phyloP scores from a whole-genome alignment of 371 early-diverging fungal genomes.

The Haplosporangium sp. region DNA sequence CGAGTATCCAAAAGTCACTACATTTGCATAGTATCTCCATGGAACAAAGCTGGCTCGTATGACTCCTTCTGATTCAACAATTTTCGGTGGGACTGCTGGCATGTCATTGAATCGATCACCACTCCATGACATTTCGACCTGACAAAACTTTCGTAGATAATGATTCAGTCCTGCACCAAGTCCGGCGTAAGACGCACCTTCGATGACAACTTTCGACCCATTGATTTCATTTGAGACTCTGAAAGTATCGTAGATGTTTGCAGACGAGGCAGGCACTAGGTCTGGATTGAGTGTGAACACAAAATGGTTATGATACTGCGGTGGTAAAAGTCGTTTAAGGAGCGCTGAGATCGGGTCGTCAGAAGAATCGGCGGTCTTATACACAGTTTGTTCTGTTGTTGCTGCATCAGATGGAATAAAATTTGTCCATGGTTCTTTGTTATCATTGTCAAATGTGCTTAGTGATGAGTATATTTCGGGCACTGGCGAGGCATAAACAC shows the following conservation, averaged over 20 bases:
- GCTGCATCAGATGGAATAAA: neutral
- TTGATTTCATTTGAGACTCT: constrained; percentile 19
- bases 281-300: constrained; percentile 24
- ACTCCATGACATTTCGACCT: constrained; percentile 54
- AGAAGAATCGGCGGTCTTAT: neutral
- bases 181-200: constrained; percentile 26
- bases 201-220: constrained; percentile 11
- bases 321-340: constrained; percentile 33
- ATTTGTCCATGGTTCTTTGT: too few species aligned
- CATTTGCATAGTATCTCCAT: constrained; percentile 55
- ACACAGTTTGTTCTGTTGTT: neutral
- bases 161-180: constrained; percentile 51
- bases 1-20: constrained; percentile 54
- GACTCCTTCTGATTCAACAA: neutral
- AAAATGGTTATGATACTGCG: constrained; percentile 31
- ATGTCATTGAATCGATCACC: constrained; percentile 43
- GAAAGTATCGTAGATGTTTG: constrained; percentile 48
- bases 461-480: too few species aligned
- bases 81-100: constrained; percentile 26
- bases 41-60: constrained; percentile 51
- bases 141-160: constrained; percentile 39
- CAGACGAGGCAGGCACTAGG: constrained; percentile 24
- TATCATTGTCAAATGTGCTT: too few species aligned
- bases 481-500: too few species aligned
- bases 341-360: constrained; percentile 26